Evolutionary conservation across 257 asterid genomes (phyloP), one percentile per base, ranked within the genome.

Genomic region (Thymus mandschuricus): DNA sequence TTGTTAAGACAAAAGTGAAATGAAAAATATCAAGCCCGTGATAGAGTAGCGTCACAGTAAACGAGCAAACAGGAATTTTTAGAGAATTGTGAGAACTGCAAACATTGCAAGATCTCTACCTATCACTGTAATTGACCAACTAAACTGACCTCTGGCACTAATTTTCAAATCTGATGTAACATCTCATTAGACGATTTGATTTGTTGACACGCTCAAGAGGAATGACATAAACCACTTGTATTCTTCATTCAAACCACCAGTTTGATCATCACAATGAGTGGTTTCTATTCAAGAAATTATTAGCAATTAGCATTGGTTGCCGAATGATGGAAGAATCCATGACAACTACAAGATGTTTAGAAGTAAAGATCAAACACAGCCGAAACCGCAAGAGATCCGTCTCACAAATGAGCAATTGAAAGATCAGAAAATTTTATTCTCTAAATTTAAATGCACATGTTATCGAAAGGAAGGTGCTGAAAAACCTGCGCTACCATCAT

Each of bases 401-500:
- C 43, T 74, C n/a, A 51, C 29, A 75, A 68, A 54, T 30, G 68
- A 51, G 21, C 46, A 38, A 64, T 33, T 54, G 6, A 55, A 58
- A 64, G 38, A 59, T 71, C 52, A 61, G 10, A 40, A 7, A 10
- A 27, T 56, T 56, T 54, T 66, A 60, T 44, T 27, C n/a, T 64
- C 46, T 63, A 54, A 65, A 67, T 48, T 9, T 13, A 29, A 60
- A 28, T 38, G 41, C 60, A 75, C 43, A 41, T 38, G 50, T 55
- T 38, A 44, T 55, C 55, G 60, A 82, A 31, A 52, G 61, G 73
- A 55, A 49, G 52, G 60, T 56, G 70, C 41, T 62, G 62, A 68
- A 38, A 64, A 28, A 79, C 88, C 90, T 72, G 84, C 75, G 69
- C 44, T 78, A 66, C 76, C 73, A 54, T 70, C 73, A 48, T 84